Percentiles rank a stretch among this genome's conserved stretches.
Evolutionary conservation across 1,139 yeast species (phyloP).

Genomic region (Yamadazyma songkhlaensis): DNA sequence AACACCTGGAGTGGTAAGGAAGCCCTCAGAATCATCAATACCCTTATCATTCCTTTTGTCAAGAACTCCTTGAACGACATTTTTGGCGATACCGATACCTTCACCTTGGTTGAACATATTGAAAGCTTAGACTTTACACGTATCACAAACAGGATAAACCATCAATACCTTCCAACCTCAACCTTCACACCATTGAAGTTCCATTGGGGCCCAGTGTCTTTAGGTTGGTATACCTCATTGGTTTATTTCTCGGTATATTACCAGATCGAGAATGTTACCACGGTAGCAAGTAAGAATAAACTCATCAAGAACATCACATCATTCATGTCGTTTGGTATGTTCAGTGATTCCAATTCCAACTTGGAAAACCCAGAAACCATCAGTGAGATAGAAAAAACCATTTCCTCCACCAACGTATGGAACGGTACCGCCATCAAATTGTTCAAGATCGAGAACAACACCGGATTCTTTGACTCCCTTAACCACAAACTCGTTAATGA

Average conservation of each 20-base stretch:
- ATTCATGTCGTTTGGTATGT: slow-evolving; percentile 42
- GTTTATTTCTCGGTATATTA: slow-evolving; percentile 66
- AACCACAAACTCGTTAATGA: slow-evolving; percentile 32
- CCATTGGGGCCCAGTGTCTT: slow-evolving; percentile 58
- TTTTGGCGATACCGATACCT: slow-evolving; percentile 31
- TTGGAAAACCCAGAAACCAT: slow-evolving; percentile 17
- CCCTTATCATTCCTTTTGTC: slow-evolving; percentile 39
- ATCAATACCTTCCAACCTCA: slow-evolving; percentile 27
- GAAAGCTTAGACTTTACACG: slow-evolving; percentile 30
- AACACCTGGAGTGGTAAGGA: slow-evolving; percentile 62
- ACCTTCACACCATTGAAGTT: slow-evolving; percentile 52
- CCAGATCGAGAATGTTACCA: slow-evolving; percentile 27
- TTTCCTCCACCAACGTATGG: slow-evolving; percentile 54
- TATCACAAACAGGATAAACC: slow-evolving; percentile 10
- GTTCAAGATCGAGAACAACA: slow-evolving; percentile 50
- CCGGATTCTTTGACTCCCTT: slow-evolving; percentile 36
- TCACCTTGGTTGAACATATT: slow-evolving; percentile 37
- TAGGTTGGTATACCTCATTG: slow-evolving; percentile 76
- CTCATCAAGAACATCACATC: slow-evolving; percentile 36
- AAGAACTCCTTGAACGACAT: slow-evolving; percentile 35
- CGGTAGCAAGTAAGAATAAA: slow-evolving; percentile 23
- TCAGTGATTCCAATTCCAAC: slow-evolving; percentile 22
- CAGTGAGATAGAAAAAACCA: slow-evolving; percentile 23
- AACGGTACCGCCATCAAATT: slow-evolving; percentile 57
- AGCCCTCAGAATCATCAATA: slow-evolving; percentile 44